phyloP scores from a whole-genome alignment of 345 rosid genomes.

The Cardiospermum halicacabum region DNA sequence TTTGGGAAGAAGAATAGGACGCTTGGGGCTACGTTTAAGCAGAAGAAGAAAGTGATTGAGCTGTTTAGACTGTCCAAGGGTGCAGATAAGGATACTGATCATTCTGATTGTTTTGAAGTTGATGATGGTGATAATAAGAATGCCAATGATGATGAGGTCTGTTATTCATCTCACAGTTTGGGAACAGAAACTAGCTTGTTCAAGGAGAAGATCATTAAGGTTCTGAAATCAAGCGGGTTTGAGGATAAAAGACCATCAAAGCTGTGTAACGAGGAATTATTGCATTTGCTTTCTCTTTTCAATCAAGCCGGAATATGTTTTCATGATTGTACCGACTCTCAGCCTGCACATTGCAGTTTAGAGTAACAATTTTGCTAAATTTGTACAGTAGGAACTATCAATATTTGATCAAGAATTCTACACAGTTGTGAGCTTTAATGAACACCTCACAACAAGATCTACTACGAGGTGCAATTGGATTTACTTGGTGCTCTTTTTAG shows the following conservation, averaged over 20 bases:
- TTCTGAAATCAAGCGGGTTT: slow-evolving; percentile 45
- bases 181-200: slow-evolving; percentile 40
- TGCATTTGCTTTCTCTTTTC: slow-evolving; percentile 57
- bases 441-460: too few relatives aligned
- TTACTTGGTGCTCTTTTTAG: too few relatives aligned
- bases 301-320: slow-evolving; percentile 70
- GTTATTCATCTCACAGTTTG: slow-evolving; percentile 12
- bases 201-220: slow-evolving; percentile 49
- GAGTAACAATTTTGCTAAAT: background rate
- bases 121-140: slow-evolving; percentile 20
- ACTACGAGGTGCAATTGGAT: too few relatives aligned
- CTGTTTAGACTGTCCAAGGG: slow-evolving; percentile 34
- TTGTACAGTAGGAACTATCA: too few relatives aligned
- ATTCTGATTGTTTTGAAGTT: background rate
- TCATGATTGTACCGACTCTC: slow-evolving; percentile 28
- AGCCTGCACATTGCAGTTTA: slow-evolving; percentile 15
- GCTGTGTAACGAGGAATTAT: slow-evolving; percentile 53
- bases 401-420: too few relatives aligned
- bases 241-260: slow-evolving; percentile 82
- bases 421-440: too few relatives aligned
- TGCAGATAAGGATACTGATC: background rate
- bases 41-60: slow-evolving; percentile 81
- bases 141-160: slow-evolving; percentile 12
- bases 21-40: slow-evolving; percentile 79
- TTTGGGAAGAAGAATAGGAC: slow-evolving; percentile 85